phyloP scores from a whole-genome alignment of 129 eudicot species.

The Flaveria bidentis region DNA sequence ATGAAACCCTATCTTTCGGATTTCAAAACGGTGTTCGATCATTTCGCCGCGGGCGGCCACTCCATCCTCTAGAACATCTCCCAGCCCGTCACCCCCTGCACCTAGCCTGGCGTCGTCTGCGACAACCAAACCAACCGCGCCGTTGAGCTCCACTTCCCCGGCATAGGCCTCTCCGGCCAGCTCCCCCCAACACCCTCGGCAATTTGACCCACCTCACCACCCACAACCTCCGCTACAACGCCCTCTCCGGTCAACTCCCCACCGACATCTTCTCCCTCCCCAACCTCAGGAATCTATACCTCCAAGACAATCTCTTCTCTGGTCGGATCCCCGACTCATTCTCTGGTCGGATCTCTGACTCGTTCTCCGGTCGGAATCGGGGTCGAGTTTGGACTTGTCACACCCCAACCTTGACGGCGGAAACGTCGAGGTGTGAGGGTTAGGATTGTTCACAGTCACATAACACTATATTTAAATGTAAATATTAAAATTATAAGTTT shows the following conservation, averaged over 20 bases:
- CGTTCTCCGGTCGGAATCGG: too few relatives aligned
- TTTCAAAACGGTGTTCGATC: conserved; percentile 56
- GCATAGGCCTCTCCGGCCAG: conserved; percentile 68
- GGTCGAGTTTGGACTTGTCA: too few relatives aligned
- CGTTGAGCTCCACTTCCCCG: conserved; percentile 72
- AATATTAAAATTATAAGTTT: too few relatives aligned
- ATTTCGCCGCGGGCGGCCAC: conserved; percentile 71
- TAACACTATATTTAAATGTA: too few relatives aligned
- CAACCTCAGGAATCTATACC: too few relatives aligned
- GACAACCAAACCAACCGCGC: conserved; percentile 51
- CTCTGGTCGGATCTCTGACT: too few relatives aligned
- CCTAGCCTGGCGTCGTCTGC: conserved; percentile 71
- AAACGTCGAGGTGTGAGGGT: too few relatives aligned
- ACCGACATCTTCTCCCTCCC: too few relatives aligned
- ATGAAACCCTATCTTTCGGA: conserved; percentile 50
- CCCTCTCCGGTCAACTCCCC: conserved; percentile 62
- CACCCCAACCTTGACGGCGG: too few relatives aligned
- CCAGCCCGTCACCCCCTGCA: conserved; percentile 55
- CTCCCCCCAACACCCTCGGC: conserved; percentile 52
- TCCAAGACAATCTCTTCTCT: too few relatives aligned
- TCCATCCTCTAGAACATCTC: conserved; percentile 75
- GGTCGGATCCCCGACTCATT: too few relatives aligned
- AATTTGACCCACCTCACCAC: conserved; percentile 57
- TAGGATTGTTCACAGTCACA: too few relatives aligned
- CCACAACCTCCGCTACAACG: conserved; percentile 71